Base-by-base conservation (phyloP, 2,329 filamentous ascomycete species). In the Bipolaris oryzae region DNA sequence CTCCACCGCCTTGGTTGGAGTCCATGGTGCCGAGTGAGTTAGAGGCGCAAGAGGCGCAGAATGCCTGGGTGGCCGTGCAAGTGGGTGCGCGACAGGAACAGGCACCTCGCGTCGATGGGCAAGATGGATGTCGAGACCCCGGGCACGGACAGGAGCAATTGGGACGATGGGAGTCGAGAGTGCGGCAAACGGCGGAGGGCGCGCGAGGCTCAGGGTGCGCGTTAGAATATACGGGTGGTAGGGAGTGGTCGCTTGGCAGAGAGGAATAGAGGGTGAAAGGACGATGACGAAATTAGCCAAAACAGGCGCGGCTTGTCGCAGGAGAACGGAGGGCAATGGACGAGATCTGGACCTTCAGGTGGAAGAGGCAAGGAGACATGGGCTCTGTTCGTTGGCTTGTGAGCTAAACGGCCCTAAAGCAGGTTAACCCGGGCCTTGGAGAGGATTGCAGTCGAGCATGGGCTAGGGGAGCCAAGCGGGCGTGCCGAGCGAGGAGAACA, bases 391-490 rank as follows among this genome's bases (percentile, higher is more conserved):
- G 59, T 58, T 58, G 62, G 66, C 63, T 63, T 54, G 61, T 53
- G 60, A 55, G 61, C 67, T 68, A 69, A 65, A 68, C 58, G 60
- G 58, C 54, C 60, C 66, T 69, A 69, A 67, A 65, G 62, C 65
- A 68, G 62, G 60, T 68, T 67, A 62, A 64, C 53, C 61, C 53
- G 50, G 37, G 55, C 58, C 60, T 60, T 61, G 60, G n/a, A 62
- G 58, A 67, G 63, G 63, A 67, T 67, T 69, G 66, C 60, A 60
- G 60, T 52, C 52, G 59, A 51, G 44, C 43, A 38, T 51, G 57
- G 51, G 43, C 60, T 60, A 62, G 56, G 48, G 41, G 46, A 41
- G 58, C 53, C 51, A 61, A 61, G 61, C 55, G 58, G 58, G 50
- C 55, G 48, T 61, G 62, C 60, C 60, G 58, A 63, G 55, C 52